phyloP scores from a whole-genome alignment of 176 grass and related monocot genomes.

The Dactylis glomerata region DNA sequence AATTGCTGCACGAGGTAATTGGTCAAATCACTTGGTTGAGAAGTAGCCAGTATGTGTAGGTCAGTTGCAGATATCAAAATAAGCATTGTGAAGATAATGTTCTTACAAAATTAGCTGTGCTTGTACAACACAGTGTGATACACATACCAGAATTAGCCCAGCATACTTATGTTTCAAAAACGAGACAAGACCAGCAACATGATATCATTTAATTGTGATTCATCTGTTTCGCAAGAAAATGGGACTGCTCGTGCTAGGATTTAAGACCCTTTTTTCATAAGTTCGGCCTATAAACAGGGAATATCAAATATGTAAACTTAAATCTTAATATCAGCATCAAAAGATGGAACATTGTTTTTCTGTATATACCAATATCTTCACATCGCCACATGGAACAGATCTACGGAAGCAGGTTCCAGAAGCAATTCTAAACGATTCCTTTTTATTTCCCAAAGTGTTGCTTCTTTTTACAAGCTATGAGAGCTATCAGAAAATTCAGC shows the following conservation, averaged over 20 bases:
- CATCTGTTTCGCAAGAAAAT: neutral
- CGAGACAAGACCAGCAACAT: neutral
- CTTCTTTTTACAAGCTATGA: neutral
- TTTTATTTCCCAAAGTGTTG: neutral
- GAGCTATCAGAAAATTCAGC: neutral
- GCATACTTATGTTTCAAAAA: neutral
- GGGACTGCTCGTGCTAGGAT: neutral
- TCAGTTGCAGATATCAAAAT: neutral
- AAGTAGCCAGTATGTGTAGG: neutral
- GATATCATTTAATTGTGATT: neutral
- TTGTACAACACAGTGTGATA: neutral
- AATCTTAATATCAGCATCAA: neutral
- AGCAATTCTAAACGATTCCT: neutral
- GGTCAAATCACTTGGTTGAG: neutral
- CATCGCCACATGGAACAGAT: neutral
- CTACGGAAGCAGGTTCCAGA: neutral
- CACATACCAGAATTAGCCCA: neutral
- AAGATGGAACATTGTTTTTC: neutral
- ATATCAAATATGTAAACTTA: constrained; percentile 1
- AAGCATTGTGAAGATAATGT: neutral
- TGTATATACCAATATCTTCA: neutral
- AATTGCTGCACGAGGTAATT: neutral
- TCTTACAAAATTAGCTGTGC: neutral
- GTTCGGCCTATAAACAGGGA: neutral
- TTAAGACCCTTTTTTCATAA: neutral